phyloP scores from a whole-genome alignment of 2,329 filamentous ascomycete genomes.

The Chaetomiaceae sp. region DNA sequence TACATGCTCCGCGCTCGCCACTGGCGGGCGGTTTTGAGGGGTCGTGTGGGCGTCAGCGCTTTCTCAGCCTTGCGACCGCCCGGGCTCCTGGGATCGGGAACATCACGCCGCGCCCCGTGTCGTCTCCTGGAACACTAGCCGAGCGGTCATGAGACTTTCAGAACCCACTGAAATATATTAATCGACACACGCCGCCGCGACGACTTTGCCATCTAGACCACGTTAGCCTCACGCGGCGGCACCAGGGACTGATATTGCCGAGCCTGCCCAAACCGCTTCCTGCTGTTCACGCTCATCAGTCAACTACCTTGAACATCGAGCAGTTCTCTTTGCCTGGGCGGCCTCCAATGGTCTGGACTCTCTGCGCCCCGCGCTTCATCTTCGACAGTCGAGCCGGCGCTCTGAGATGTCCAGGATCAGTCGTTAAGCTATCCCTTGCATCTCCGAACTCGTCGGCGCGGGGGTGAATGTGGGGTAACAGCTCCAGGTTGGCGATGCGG shows the following conservation, averaged over 20 bases:
- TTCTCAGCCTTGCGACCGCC: slow-evolving; percentile 7
- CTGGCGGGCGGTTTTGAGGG: background rate
- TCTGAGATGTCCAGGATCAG: background rate
- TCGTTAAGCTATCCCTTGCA: too few relatives aligned
- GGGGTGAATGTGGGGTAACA: background rate
- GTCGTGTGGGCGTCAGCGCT: too few relatives aligned
- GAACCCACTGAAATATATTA: slow-evolving; percentile 17
- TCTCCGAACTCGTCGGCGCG: background rate
- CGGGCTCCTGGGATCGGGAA: slow-evolving; percentile 4
- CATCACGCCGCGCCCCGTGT: slow-evolving; percentile 1
- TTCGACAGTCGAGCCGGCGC: background rate
- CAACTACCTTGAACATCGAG: too few relatives aligned
- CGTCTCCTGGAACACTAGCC: background rate
- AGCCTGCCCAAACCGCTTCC: too few relatives aligned
- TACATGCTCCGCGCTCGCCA: too few relatives aligned
- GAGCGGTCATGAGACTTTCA: slow-evolving; percentile 19
- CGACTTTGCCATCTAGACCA: slow-evolving; percentile 5
- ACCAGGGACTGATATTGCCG: slow-evolving; percentile 8
- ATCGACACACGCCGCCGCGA: slow-evolving; percentile 14
- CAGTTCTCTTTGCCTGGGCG: too few relatives aligned
- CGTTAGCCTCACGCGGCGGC: background rate
- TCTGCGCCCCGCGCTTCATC: too few relatives aligned
- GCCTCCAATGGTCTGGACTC: too few relatives aligned
- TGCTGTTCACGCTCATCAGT: too few relatives aligned
- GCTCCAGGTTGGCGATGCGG: too few relatives aligned